Conservation (phyloP, 495 filamentous ascomycete genomes). For the Rostrohypoxylon terebratum region DNA sequence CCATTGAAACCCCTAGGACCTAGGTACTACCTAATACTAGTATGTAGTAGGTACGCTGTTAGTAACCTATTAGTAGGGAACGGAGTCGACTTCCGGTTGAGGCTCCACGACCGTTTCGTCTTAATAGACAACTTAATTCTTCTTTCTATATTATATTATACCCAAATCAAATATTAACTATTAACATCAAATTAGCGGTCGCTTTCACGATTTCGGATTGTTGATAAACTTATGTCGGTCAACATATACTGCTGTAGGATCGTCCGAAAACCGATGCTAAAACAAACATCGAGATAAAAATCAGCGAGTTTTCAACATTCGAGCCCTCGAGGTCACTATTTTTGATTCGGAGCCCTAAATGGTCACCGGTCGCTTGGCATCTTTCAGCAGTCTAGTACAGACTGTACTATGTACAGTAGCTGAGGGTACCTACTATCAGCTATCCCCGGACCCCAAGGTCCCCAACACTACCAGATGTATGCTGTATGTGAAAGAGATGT, state of each 20-base stretch:
- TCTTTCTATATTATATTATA: no score
- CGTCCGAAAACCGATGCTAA: not conserved
- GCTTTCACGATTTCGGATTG: not conserved
- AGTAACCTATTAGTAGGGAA: not conserved
- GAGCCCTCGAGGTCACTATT: not conserved
- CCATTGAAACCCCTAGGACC: slow-evolving; percentile 37
- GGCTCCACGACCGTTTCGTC: slow-evolving; percentile 37
- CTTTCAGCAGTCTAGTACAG: not conserved
- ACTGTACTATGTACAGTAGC: not conserved
- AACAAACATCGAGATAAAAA: not conserved
- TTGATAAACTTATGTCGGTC: slow-evolving; percentile 9
- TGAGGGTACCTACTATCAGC: no score
- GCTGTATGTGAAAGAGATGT: not conserved
- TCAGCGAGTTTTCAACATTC: not conserved
- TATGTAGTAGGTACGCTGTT: not conserved
- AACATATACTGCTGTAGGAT: slow-evolving; percentile 10
- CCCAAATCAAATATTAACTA: slow-evolving; percentile 1
- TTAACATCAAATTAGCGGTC: not conserved
- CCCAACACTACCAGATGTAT: no score
- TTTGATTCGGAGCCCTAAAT: not conserved
- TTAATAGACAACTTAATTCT: slow-evolving; percentile 8
- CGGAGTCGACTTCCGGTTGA: slow-evolving; percentile 37
- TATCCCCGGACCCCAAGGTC: no score
- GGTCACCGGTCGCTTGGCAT: not conserved
- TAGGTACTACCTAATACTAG: no score